Evolutionary conservation across 257 asterid genomes (phyloP).

Genomic region (Plectranthus barbatus): DNA sequence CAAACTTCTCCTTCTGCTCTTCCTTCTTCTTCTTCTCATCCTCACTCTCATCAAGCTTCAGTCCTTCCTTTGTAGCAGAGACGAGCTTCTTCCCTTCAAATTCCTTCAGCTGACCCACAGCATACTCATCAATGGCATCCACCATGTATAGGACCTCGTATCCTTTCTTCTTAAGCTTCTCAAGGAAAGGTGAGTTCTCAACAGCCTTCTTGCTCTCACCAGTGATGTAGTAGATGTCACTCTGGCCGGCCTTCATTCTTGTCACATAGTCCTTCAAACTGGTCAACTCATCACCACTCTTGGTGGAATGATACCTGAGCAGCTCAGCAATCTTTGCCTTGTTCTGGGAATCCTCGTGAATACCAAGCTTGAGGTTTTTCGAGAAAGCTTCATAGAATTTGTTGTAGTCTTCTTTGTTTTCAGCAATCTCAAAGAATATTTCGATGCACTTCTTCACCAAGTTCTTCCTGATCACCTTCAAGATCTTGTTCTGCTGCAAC

Average conservation of each 20-base stretch:
- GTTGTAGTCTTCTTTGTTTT: too few relatives aligned
- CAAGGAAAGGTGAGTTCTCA: slow-evolving; percentile 69
- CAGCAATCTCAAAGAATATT: too few relatives aligned
- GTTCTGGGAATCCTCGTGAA: slow-evolving; percentile 50
- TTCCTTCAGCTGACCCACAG: too few relatives aligned
- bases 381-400: too few relatives aligned
- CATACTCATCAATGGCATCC: slow-evolving; percentile 69
- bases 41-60: slow-evolving; percentile 60
- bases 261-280: slow-evolving; percentile 59
- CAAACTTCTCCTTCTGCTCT: too few relatives aligned
- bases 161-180: slow-evolving; percentile 59
- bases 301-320: slow-evolving; percentile 52
- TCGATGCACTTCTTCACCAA: too few relatives aligned
- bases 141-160: slow-evolving; percentile 60
- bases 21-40: too few relatives aligned
- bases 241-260: too few relatives aligned
- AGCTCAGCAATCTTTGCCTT: slow-evolving; percentile 44
- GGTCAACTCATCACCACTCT: slow-evolving; percentile 63
- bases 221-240: too few relatives aligned
- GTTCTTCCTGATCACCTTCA: too few relatives aligned
- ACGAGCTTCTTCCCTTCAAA: slow-evolving; percentile 59
- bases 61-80: slow-evolving; percentile 66
- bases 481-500: too few relatives aligned
- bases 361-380: too few relatives aligned
- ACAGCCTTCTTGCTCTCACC: slow-evolving; percentile 73